These are phyloP conservation scores for Orbilia ellipsospora DNA, from an alignment of 2,329 filamentous ascomycete genomes.

Conservation along the genomic window DNA sequence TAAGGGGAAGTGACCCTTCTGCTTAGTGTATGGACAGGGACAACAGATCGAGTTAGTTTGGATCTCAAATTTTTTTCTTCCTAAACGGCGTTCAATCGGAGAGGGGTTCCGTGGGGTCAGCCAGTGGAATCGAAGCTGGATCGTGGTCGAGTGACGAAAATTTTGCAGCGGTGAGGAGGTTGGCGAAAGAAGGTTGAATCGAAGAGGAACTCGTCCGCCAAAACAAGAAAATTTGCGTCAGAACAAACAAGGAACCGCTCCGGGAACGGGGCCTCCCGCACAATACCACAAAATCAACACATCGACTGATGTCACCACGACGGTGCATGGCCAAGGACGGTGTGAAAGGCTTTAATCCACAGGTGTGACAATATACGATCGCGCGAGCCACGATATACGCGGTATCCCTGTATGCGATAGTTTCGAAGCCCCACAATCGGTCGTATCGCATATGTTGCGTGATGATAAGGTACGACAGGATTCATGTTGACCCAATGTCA, in stretches of 20 bases:
- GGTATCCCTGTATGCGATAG: too few relatives aligned
- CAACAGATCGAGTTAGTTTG: constrained; percentile 35
- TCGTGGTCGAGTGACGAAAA: constrained; percentile 21
- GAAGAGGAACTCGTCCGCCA: constrained; percentile 49
- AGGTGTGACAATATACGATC: too few relatives aligned
- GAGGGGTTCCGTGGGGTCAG: constrained; percentile 21
- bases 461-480: too few relatives aligned
- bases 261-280: constrained; percentile 30
- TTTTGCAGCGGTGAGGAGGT: constrained; percentile 37
- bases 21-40: not conserved
- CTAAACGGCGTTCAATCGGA: constrained; percentile 53
- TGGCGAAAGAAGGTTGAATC: constrained; percentile 32
- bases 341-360: too few relatives aligned
- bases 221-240: constrained; percentile 51
- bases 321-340: too few relatives aligned
- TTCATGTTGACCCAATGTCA: too few relatives aligned
- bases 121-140: constrained; percentile 25
- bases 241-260: constrained; percentile 41
- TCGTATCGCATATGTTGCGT: too few relatives aligned
- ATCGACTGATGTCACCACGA: too few relatives aligned
- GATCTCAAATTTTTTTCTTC: constrained; percentile 32
- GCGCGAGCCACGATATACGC: too few relatives aligned
- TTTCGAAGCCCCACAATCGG: too few relatives aligned
- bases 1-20: constrained; percentile 16
- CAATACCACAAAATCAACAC: constrained; percentile 28